phyloP scores from a whole-genome alignment of 192 early-diverging fungal genomes.

The Backusella psychrophila region DNA sequence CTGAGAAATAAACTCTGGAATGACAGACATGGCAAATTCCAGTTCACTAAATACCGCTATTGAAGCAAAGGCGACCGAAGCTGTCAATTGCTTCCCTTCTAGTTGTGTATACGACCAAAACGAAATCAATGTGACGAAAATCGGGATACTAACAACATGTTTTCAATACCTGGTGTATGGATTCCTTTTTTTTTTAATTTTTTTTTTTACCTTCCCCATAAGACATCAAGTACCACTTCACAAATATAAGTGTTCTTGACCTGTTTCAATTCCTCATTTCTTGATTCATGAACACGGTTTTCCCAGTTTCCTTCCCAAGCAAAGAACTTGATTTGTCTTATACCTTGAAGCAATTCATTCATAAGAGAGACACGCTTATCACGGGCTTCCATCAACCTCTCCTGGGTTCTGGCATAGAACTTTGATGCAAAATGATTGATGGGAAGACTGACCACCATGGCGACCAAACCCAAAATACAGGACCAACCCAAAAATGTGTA shows the following conservation, averaged over 20 bases:
- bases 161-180: background rate
- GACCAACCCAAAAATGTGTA: constrained; percentile 77
- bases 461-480: constrained; percentile 68
- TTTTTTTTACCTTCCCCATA: constrained; percentile 37
- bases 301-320: constrained; percentile 58
- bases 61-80: constrained; percentile 77
- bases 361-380: constrained; percentile 79
- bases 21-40: constrained; percentile 75
- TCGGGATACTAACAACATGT: background rate
- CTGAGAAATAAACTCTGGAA: constrained; percentile 73
- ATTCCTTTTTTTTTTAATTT: background rate
- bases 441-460: constrained; percentile 48
- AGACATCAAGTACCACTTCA: background rate
- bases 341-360: constrained; percentile 62
- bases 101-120: constrained; percentile 27
- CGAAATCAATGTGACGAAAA: constrained; percentile 28
- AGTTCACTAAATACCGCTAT: constrained; percentile 86
- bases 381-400: constrained; percentile 53
- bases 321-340: constrained; percentile 88
- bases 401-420: constrained; percentile 42
- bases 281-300: constrained; percentile 51
- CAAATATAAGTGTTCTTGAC: constrained; percentile 15
- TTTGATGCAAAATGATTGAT: constrained; percentile 36
- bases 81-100: constrained; percentile 48
- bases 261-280: constrained; percentile 42